Base-by-base conservation (phyloP, 2,329 filamentous ascomycete genomes). In the Colletotrichum scovillei region DNA sequence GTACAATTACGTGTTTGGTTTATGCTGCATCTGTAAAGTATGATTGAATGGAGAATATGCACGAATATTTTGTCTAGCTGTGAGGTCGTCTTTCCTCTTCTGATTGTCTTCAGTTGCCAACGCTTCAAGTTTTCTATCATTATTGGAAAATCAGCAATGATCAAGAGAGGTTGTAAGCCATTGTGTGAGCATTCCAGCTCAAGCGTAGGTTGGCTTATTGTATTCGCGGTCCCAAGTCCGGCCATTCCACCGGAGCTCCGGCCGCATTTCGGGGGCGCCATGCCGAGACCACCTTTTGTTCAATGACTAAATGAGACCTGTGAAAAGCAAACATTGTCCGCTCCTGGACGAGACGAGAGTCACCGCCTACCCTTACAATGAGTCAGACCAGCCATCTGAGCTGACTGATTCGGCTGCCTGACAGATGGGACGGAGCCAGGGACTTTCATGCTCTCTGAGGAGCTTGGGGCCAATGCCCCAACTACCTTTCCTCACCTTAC, bases 1-100 rank as follows among this genome's bases (percentile, higher is more conserved):
- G 72, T 74, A 74, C 35, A 53, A 72, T 74, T 55, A 74, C 26
- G 60, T 74, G 68, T 72, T 74, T 74, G 22, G 67, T 63, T 74
- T 72, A 72, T n/a, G 67, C 63, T 53, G 63, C 63, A 59, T 46
- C 35, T 72, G 69, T 71, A 72, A 42, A 67, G 28, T 56, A 63
- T 59, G 72, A 68, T 38, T 32, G 69, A 70, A 70, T 73, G 67
- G 69, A 57, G 35, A 65, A 42, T 16, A 65, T 57, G 62, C 62
- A 55, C 62, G 62, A 12, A 11, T 7, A 2, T 24, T 14, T 19
- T 4, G 8, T 38, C 16, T 16, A n/a, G 14, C 7, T 22, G 42
- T 49, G 42, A 22, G 7, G 8, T 49, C 19, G 42, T n/a, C 38
- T n/a, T n/a, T 49, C 19, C 42, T 49, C 19, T n/a, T n/a, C 19